A percentile compares a stretch with the other conserved stretches of the same genome.
These are phyloP conservation scores for Mortierella sp. DNA, from an alignment of 371 early-diverging fungal genomes.

Conservation along the genomic window DNA sequence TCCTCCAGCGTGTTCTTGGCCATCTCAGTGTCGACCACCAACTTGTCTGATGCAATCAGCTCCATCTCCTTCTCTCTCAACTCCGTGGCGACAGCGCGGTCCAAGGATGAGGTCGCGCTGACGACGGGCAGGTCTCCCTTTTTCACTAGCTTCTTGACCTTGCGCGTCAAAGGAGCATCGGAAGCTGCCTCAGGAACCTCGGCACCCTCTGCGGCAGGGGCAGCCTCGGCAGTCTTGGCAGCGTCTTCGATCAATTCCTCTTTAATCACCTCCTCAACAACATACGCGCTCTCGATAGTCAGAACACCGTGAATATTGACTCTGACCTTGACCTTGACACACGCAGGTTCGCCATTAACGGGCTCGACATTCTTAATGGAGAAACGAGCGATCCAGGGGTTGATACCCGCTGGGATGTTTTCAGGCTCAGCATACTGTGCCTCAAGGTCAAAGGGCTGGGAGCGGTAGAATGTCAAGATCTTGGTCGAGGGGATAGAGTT, in stretches of 20 bases:
- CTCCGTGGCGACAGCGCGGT: conserved; percentile 65
- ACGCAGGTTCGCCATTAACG: conserved; percentile 69
- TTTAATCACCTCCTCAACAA: conserved; percentile 88
- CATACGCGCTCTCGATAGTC: conserved; percentile 86
- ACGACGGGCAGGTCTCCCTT: conserved; percentile 88
- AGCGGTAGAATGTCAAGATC: conserved; percentile 67
- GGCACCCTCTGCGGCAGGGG: conserved; percentile 2
- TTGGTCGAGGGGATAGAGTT: conserved; percentile 66
- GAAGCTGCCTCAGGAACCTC: not conserved
- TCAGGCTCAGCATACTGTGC: conserved; percentile 73
- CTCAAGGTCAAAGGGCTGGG: conserved; percentile 83
- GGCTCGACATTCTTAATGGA: conserved; percentile 66
- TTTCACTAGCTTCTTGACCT: conserved; percentile 90
- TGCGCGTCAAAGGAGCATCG: conserved; percentile 62
- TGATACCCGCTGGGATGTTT: conserved; percentile 39
- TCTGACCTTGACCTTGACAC: conserved; percentile 93
- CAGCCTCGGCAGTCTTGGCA: conserved; percentile 61
- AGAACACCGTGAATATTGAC: conserved; percentile 88
- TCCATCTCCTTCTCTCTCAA: conserved; percentile 85
- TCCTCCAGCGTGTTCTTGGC: conserved; percentile 96
- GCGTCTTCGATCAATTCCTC: conserved; percentile 74
- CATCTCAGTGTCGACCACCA: conserved; percentile 95
- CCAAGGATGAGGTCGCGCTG: conserved; percentile 68
- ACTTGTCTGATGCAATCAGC: conserved; percentile 89
- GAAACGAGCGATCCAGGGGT: conserved; percentile 53